Base-by-base conservation (phyloP, 176 grass and related monocot species). In the Aegilops longissima region DNA sequence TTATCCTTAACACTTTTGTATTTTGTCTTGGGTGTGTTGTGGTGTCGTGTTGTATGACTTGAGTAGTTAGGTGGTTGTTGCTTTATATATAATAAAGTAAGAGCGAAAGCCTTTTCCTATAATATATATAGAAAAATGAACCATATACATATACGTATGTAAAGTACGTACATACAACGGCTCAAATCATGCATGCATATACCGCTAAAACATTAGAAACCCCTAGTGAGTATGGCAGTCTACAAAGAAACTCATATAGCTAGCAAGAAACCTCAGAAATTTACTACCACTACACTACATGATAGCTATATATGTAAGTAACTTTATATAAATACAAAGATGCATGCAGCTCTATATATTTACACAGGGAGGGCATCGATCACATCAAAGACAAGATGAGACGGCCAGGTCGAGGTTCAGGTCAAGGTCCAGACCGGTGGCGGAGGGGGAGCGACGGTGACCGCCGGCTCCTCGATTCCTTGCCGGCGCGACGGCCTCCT, bases 351-450 rank as follows among this genome's bases (percentile, higher is more conserved):
- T 59, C 16, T 73, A 45, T n/a, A 35, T 36, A 34, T 33, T 23
- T 73, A 45, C 70, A 85, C 8, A 61, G 21, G 61, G 21, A 47
- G 9, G 17, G 11, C 3, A 59, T 91, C 25, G 36, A 73, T 73
- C n/a, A 73, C n/a, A 39, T 73, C 87, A 95, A 34, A 84, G 78
- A 80, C 93, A 93, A 35, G 88, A 89, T 38, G 93, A 95, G 39
- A 95, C 84, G 75, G 83, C 88, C n/a, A 93, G 70, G 71, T 93
- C 88, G n/a, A 95, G 63, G 83, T 95, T 95, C 71, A 95, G 66
- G 40, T 81, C 39, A 27, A 74, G 71, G 23, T 47, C 44, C 5
- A 74, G 70, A 25, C 13, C 12, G 24, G 16, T 35, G 64, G 18
- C 56, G 12, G 45, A 13, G 45, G 49, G 13, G 12, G 36, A 29